A percentile compares a stretch with the other conserved stretches of the same genome.
Evolutionary conservation across 2,329 filamentous ascomycete species (phyloP).

Genomic region (Monosporascus ibericus): DNA sequence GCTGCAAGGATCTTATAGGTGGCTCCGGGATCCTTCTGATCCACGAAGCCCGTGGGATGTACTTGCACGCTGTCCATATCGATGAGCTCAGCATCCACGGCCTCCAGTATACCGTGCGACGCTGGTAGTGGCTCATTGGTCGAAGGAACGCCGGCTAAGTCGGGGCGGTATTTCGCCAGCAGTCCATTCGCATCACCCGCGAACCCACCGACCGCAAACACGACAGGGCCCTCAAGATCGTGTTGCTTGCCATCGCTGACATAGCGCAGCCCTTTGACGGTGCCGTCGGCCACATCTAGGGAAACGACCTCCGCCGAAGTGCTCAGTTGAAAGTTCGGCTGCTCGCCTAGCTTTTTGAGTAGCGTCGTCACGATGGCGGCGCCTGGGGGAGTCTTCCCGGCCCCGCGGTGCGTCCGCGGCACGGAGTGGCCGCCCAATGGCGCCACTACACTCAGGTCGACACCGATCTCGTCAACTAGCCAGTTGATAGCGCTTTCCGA

Average conservation of each 20-base stretch:
- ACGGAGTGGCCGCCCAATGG: constrained; percentile 54
- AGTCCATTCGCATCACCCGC: constrained; percentile 54
- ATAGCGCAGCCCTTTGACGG: constrained; percentile 49
- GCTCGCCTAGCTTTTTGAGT: constrained; percentile 42
- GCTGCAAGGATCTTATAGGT: constrained; percentile 57
- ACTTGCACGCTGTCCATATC: constrained; percentile 56
- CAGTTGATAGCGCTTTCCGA: constrained; percentile 48
- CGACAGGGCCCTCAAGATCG: constrained; percentile 44
- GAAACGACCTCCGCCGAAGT: constrained; percentile 48
- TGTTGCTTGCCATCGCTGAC: constrained; percentile 27
- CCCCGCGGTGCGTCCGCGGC: constrained; percentile 52
- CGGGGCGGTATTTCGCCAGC: constrained; percentile 49
- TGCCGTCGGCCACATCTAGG: constrained; percentile 30
- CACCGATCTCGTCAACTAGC: constrained; percentile 49
- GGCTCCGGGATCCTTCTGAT: constrained; percentile 38
- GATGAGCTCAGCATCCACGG: constrained; percentile 35
- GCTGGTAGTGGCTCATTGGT: constrained; percentile 56
- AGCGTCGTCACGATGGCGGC: constrained; percentile 51
- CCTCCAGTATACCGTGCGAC: constrained; percentile 38
- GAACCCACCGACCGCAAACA: constrained; percentile 58
- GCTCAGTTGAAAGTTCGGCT: constrained; percentile 43
- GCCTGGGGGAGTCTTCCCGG: constrained; percentile 50
- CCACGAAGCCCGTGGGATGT: constrained; percentile 60
- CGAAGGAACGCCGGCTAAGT: constrained; percentile 53
- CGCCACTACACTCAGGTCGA: constrained; percentile 53